Base-by-base conservation (phyloP, 164 flowering plant genomes). In the Annona cherimola region DNA sequence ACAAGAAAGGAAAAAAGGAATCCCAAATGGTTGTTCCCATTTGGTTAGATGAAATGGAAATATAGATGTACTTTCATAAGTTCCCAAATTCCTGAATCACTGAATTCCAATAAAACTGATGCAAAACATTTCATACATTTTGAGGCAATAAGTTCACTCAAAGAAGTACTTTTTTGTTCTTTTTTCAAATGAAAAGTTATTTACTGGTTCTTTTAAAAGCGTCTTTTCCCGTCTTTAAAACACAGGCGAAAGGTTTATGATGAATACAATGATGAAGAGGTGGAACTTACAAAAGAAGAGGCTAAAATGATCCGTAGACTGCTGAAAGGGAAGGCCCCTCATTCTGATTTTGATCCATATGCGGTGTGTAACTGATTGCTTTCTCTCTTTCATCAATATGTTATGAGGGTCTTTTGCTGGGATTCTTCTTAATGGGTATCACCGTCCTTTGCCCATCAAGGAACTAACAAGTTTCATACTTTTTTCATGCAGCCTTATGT, bases 241-340 rank as follows among this genome's bases (percentile, higher is more conserved):
- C 42, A 69, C 74, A 96, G 99, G 99, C 90, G 88, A 75, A 93
- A 83, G 75, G 72, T 96, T 63, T 77, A 77, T 77, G 98, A 96
- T 84, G 95, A 90, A 42, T 86, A 86, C 75, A 90, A 96, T 80
- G 98, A 90, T 71, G 99, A 96, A 82, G 90, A 82, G 66, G 88
- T 96, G 44, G 92, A 90, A 72, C 67, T 96, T 61, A 87, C 92
- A 39, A 92, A 88, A 80, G 73, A 87, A 26, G 96, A 96, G 75
- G 79, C 75, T 44, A 87, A 72, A 74, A 45, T 84, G 16, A 69
- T 93, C 45, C 81, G 82, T 19, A 84, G 85, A 68, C 20, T 90
- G 79, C 75, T 86, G 54, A 76, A 87, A 80, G 97, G 96, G 76
- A 86, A 83, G 73, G 92, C 99, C n/a, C 99, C 99, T 18, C 93